Conservation (phyloP, 768 basidiomycete species). For the Auricularia heimuer region DNA sequence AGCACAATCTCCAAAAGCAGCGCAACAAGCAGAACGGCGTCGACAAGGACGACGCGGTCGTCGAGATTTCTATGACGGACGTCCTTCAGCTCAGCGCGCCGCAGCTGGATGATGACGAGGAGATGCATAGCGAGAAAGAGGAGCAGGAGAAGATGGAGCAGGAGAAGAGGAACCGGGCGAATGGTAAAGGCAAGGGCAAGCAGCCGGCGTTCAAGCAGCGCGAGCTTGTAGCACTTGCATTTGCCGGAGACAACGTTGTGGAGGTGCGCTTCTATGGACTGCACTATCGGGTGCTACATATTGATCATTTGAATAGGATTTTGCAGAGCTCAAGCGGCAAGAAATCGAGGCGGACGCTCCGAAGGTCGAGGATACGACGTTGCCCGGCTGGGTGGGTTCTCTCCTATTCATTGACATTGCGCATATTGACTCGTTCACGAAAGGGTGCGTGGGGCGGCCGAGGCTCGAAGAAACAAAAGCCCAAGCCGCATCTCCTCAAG, state of each 20-base stretch:
- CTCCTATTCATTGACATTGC: not conserved
- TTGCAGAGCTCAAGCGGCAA: conserved; percentile 70
- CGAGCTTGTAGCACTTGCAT: conserved; percentile 87
- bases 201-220: conserved; percentile 71
- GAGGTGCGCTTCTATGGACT: conserved; percentile 35
- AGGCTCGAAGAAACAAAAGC: conserved; percentile 49
- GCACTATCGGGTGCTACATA: no score
- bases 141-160: conserved; percentile 15
- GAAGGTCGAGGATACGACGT: conserved; percentile 73
- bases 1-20: conserved; percentile 65
- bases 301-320: conserved; percentile 43
- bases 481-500: conserved; percentile 68
- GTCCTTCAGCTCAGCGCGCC: conserved; percentile 26
- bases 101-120: conserved; percentile 1
- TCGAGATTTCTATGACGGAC: conserved; percentile 63
- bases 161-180: conserved; percentile 19
- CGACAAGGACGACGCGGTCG: conserved; percentile 60
- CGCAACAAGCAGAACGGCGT: conserved; percentile 45
- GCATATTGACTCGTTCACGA: not conserved
- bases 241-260: conserved; percentile 95
- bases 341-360: conserved; percentile 87
- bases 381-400: conserved; percentile 84
- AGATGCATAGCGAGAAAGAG: conserved; percentile 7
- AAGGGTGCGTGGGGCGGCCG: conserved; percentile 90
- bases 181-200: conserved; percentile 36